Base-by-base conservation (phyloP, 225 moss, liverwort and hornwort species). In the Rhytidiadelphus loreus region DNA sequence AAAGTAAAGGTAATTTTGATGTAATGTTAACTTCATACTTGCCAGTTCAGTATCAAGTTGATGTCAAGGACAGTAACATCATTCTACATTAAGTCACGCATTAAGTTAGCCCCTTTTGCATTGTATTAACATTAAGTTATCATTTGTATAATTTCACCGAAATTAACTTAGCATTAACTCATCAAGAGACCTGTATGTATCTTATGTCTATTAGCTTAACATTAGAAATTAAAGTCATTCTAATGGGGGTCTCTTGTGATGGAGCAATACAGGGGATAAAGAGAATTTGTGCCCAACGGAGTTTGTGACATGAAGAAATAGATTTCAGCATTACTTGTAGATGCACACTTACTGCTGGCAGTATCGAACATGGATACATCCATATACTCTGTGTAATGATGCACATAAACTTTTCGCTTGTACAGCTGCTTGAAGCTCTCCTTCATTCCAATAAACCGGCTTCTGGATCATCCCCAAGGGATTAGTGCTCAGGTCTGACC, bases 331-430 rank as follows among this genome's bases (percentile, higher is more conserved):
- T 57, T 8, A 29, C 85, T 32, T 66, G 48, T 63, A 84, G 80
- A 16, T 74, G 83, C 62, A 82, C 88, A 91, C 92, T 91, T 91
- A 94, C 94, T 73, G 35, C 86, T 86, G 58, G 92, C 92, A 37
- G 83, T 91, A 16, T 94, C 93, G 87, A 94, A 94, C 88, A 90
- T 73, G 89, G 92, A 94, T n/a, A 87, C 89, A 70, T 94, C 94
- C 94, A 94, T 94, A 82, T 87, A 93, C 84, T 93, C 88, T 14
- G 91, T 83, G 86, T 94, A 94, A 72, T 94, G 94, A 82, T 94
- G 94, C 77, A 94, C 93, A 66, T 93, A 94, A 39, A 94, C 92
- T 86, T 90, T 92, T 68, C 94, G 89, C 84, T 90, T 93, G 41
- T 83, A 94, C 21, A 94, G 84, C 84, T 86, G 91, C 81, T 90